Evolutionary conservation across 768 basidiomycete genomes (phyloP).

Genomic region (Auriscalpium orientale): DNA sequence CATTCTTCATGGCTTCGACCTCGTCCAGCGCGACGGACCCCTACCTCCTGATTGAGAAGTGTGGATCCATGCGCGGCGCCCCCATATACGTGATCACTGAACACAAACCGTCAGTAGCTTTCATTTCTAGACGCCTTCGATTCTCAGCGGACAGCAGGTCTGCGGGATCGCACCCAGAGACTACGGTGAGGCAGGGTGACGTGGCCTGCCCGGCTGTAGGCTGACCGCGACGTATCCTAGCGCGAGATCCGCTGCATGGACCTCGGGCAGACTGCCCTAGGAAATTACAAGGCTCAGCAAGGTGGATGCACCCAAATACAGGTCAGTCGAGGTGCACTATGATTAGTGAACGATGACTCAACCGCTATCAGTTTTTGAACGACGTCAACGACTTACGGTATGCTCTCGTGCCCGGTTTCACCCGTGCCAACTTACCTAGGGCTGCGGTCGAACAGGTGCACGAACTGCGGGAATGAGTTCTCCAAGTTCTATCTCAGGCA

Average conservation of each 20-base stretch:
- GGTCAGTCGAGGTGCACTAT: conserved; percentile 23
- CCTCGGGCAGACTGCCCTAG: conserved; percentile 31
- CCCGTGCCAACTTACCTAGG: background rate
- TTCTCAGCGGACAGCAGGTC: background rate
- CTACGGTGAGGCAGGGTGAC: background rate
- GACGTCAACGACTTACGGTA: conserved; percentile 26
- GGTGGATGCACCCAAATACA: conserved; percentile 36
- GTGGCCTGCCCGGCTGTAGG: background rate
- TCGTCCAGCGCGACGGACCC: conserved; percentile 21
- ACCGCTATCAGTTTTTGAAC: too few species aligned
- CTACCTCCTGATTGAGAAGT: conserved; percentile 34
- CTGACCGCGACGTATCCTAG: conserved; percentile 11
- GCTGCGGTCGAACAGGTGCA: conserved; percentile 23
- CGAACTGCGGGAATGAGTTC: conserved; percentile 33
- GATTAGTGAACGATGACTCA: too few species aligned
- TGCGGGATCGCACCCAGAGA: background rate
- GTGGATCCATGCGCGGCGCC: conserved; percentile 32
- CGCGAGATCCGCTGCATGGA: conserved; percentile 39
- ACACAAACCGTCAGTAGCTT: conserved; percentile 31
- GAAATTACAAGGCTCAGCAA: conserved; percentile 33
- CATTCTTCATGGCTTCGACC: conserved; percentile 20
- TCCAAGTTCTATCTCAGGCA: conserved; percentile 32
- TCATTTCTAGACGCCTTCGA: background rate
- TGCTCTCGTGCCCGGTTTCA: conserved; percentile 12
- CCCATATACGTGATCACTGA: conserved; percentile 38